Evolutionary conservation across 257 asterid species (phyloP).

Genomic region (Lithospermum erythrorhizon): DNA sequence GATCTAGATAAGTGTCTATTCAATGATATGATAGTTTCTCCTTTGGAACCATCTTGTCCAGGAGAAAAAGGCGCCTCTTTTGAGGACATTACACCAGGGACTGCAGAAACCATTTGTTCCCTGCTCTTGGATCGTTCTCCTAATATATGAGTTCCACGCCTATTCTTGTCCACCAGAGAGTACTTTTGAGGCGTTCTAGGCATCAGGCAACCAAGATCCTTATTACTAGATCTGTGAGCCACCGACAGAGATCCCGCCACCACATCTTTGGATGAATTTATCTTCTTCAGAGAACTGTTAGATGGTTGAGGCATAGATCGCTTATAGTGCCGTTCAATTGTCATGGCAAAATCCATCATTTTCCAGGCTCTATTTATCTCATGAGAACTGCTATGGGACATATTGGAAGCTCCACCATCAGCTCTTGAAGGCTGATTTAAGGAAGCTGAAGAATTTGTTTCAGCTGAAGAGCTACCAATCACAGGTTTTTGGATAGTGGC

Average conservation of each 20-base stretch:
- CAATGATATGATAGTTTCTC: constrained; percentile 6
- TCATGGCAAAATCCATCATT: constrained; percentile 56
- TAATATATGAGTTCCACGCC: constrained; percentile 14
- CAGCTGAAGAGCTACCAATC: constrained; percentile 11
- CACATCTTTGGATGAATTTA: constrained; percentile 11
- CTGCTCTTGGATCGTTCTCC: constrained; percentile 12
- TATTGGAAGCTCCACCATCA: constrained; percentile 19
- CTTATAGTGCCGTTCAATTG: constrained; percentile 17
- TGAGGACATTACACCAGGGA: constrained; percentile 13
- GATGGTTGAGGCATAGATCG: constrained; percentile 13
- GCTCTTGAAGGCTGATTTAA: constrained; percentile 16
- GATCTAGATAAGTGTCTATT: constrained; percentile 10
- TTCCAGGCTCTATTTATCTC: constrained; percentile 60
- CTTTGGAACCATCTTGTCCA: constrained; percentile 3
- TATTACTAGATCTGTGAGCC: constrained; percentile 9
- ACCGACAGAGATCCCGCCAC: constrained; percentile 13
- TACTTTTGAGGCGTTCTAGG: constrained; percentile 4
- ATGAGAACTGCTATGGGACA: constrained; percentile 11
- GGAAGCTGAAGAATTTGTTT: constrained; percentile 15
- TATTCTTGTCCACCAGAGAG: constrained; percentile 13
- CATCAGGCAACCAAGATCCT: constrained; percentile 13
- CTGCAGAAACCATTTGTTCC: constrained; percentile 5
- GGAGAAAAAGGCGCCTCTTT: constrained; percentile 11
- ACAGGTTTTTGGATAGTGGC: constrained; percentile 10
- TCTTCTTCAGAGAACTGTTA: constrained; percentile 19